Evolutionary conservation across 2,329 filamentous ascomycete genomes (phyloP).

Genomic region (Nemania sp.): DNA sequence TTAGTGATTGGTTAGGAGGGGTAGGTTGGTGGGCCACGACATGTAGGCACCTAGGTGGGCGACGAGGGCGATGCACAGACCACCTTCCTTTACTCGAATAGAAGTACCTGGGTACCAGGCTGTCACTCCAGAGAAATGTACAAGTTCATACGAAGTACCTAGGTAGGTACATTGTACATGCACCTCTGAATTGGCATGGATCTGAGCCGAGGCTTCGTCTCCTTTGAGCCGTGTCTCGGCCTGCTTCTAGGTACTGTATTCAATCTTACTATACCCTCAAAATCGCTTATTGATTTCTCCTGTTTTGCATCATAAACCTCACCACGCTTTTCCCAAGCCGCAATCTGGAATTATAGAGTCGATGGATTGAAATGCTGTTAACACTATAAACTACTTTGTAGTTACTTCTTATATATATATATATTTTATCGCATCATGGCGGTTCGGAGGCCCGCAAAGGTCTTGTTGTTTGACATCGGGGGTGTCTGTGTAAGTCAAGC

Average conservation of each 20-base stretch:
- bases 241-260: background rate
- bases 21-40: slow-evolving; percentile 44
- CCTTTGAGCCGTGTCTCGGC: background rate
- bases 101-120: no score
- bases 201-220: slow-evolving; percentile 22
- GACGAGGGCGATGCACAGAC: slow-evolving; percentile 34
- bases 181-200: background rate
- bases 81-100: slow-evolving; percentile 3
- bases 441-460: slow-evolving; percentile 62
- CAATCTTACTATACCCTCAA: no score
- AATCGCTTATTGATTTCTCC: background rate
- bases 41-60: slow-evolving; percentile 29
- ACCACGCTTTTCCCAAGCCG: background rate
- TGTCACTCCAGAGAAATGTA: no score
- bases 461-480: slow-evolving; percentile 91
- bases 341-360: background rate
- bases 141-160: background rate
- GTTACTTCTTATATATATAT: background rate
- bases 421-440: slow-evolving; percentile 44
- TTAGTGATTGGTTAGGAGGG: slow-evolving; percentile 21
- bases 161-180: background rate
- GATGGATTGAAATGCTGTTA: background rate
- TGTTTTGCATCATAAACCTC: background rate
- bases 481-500: slow-evolving; percentile 85
- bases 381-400: no score